phyloP scores from a whole-genome alignment of 257 asterid genomes.

The Penstemon newberryi region DNA sequence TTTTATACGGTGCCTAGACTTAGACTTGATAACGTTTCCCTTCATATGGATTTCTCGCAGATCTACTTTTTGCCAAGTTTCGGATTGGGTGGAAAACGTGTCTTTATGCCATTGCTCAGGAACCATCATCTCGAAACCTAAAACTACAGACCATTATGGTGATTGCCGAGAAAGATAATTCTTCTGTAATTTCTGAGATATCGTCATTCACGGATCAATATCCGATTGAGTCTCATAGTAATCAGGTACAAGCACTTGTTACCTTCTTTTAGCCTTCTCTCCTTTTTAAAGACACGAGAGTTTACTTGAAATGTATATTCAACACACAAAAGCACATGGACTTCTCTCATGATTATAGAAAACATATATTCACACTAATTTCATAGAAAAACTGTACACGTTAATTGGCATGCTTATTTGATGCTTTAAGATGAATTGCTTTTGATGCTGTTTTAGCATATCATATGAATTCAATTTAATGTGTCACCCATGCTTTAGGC shows the following conservation, averaged over 20 bases:
- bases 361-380: constrained; percentile 12
- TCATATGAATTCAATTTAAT: constrained; percentile 20
- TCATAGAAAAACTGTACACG: neutral
- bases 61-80: constrained; percentile 70
- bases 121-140: constrained; percentile 41
- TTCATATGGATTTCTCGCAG: constrained; percentile 40
- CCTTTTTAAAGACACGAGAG: constrained; percentile 6
- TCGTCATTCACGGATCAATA: constrained; percentile 48
- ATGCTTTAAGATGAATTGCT: constrained; percentile 19
- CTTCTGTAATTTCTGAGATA: constrained; percentile 51
- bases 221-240: constrained; percentile 38
- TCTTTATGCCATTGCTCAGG: constrained; percentile 57
- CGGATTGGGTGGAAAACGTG: constrained; percentile 92
- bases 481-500: constrained; percentile 47
- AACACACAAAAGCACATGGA: neutral
- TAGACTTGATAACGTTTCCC: constrained; percentile 14
- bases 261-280: constrained; percentile 9
- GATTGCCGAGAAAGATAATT: constrained; percentile 65
- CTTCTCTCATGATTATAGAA: constrained; percentile 10
- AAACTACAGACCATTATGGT: constrained; percentile 81
- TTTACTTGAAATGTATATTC: constrained; percentile 5
- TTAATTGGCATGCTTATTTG: constrained; percentile 8
- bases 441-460: constrained; percentile 20
- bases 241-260: constrained; percentile 55
- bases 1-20: constrained; percentile 23